Evolutionary conservation across 352 stramenopile genomes (phyloP).

Genomic region (Globisporangium sylvaticum): DNA sequence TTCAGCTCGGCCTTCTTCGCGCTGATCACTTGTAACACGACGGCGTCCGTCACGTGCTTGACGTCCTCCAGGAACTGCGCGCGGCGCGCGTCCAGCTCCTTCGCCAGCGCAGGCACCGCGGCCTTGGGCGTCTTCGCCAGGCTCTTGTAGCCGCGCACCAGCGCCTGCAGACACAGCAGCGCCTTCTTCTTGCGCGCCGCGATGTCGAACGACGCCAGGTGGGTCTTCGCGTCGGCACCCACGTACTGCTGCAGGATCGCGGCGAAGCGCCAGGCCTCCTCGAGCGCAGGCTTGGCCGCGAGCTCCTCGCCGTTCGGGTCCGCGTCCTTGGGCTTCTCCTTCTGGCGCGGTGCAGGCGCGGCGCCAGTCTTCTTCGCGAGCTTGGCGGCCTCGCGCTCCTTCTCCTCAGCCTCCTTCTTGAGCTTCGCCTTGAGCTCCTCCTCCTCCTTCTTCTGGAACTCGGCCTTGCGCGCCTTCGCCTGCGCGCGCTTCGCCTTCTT

Average conservation of each 20-base stretch:
- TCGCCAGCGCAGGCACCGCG: constrained; percentile 18
- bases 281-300: constrained; percentile 54
- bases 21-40: constrained; percentile 58
- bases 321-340: constrained; percentile 53
- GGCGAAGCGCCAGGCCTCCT: constrained; percentile 79
- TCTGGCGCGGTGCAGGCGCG: constrained; percentile 29
- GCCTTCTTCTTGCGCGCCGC: constrained; percentile 69
- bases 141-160: constrained; percentile 51
- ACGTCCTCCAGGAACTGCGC: constrained; percentile 43
- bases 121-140: constrained; percentile 21
- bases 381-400: constrained; percentile 61
- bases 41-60: constrained; percentile 54
- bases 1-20: constrained; percentile 58
- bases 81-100: constrained; percentile 35
- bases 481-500: constrained; percentile 89
- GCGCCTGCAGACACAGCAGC: constrained; percentile 72
- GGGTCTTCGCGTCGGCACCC: constrained; percentile 51
- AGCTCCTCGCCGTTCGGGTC: constrained; percentile 77
- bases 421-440: constrained; percentile 69
- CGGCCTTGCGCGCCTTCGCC: constrained; percentile 83
- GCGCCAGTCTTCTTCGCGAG: constrained; percentile 59
- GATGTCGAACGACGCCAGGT: constrained; percentile 74
- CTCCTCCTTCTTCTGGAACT: constrained; percentile 86
- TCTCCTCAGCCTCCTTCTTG: constrained; percentile 76
- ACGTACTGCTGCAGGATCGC: constrained; percentile 65